Base-by-base conservation (phyloP, 2,329 filamentous ascomycete genomes). In the Trichoderma oligosporum region DNA sequence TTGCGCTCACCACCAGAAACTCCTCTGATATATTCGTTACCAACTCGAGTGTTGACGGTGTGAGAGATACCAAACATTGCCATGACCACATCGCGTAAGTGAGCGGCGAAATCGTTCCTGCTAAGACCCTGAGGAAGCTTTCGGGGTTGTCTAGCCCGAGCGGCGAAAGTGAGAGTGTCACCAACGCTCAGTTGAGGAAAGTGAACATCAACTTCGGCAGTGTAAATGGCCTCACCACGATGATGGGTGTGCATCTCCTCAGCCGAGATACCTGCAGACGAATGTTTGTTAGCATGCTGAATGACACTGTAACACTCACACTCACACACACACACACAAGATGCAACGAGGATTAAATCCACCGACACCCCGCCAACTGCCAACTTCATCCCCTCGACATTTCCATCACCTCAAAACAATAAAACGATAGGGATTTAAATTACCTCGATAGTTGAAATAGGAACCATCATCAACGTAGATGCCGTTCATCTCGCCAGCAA, bases 161-260 rank as follows among this genome's bases (percentile, higher is more conserved):
- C 88, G 16, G 89, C 89, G 61, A 93, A 93, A 55, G 83, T 86
- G 45, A 93, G 78, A 1, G 89, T 94, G 65, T 93, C 87, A 51
- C 88, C 88, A 41, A 93, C 89, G 1, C 82, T 85, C 65, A 94
- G 73, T 73, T 86, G 82, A 11, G 88, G 87, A 67, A 92, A 92
- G 72, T 92, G 88, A 4, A 88, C 86, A 68, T 95, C 91, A 33
- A 89, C 86, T 70, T 94, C 89, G 59, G 88, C 88, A 0, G 88
- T 92, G 73, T 94, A 94, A 69, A 94, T 92, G 61, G 88, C 88
- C 73, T 95, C 90, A 62, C 90, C 90, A 25, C 88, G 85, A 74
- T 93, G 91, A 61, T 82, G 78, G 9, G 82, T 83, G 73, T 88
- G 83, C 88, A 94, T 93, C 67, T 90, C 82, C 66, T 88, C 74